Base-by-base conservation (phyloP, 2,329 filamentous ascomycete species). In the Aureobasidium namibiae region DNA sequence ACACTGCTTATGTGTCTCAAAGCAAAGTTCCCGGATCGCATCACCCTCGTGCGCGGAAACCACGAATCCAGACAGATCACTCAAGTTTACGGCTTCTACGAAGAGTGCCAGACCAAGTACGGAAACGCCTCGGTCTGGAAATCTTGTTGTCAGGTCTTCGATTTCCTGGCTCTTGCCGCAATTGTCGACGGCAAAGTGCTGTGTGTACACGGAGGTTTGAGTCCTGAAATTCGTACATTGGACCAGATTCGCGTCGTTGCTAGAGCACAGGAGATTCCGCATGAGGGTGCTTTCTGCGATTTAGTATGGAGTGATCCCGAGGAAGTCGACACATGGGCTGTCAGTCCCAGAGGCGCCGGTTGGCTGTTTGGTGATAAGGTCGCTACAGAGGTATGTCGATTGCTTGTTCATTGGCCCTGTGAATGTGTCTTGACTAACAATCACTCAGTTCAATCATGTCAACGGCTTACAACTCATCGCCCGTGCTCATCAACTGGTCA, bases 111-210 rank as follows among this genome's bases (percentile, higher is more conserved):
- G 68, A 89, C 92, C 73, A 99, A 99, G 79, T 99, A 99, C 73
- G 94, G 94, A 74, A 97, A 96, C 71, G 92, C 94, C 63, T 97
- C 96, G 68, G 94, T 99, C 64, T 99, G 94, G 94, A 96, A 96
- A 80, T 96, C 90, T 73, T 99, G 96, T 74, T 96, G 92, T 71
- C 92, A 99, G 75, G 87, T 99, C 58, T 99, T 99, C 78, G 94
- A 99, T 78, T 99, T 94, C 78, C 89, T 99, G 39, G 92, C 94
- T 65, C 84, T 99, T 66, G 96, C 92, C 65, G 94, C 94, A 67
- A 85, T 99, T 69, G 96, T 99, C 75, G 92, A 99, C 77, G 96
- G 96, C 78, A 92, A 97, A 79, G 96, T 99, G 72, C 95, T 99
- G 78, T 99, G 94, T 76, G 87, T 99, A 61, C 94, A 99, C 80